phyloP scores from a whole-genome alignment of 1,139 yeast species.

The Hansenula sp. region DNA sequence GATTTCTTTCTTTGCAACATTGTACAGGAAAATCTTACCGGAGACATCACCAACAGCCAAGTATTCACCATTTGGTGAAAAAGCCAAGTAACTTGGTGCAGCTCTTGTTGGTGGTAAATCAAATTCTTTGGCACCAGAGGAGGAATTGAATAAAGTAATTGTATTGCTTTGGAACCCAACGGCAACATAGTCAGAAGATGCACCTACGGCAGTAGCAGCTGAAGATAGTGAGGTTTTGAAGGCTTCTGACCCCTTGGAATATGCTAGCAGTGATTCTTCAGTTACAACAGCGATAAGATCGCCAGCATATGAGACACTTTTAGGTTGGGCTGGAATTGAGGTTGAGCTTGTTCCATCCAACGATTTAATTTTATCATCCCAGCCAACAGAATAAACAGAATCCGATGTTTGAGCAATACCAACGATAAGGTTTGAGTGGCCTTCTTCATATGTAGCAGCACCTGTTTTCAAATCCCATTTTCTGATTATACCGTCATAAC shows the following conservation, averaged over 20 bases:
- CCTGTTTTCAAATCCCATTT: slow-evolving; percentile 47
- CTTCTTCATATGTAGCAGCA: slow-evolving; percentile 32
- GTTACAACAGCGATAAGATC: slow-evolving; percentile 32
- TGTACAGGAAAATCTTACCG: slow-evolving; percentile 78
- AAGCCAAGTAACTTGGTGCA: slow-evolving; percentile 56
- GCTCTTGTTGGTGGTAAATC: slow-evolving; percentile 53
- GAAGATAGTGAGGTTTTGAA: slow-evolving; percentile 28
- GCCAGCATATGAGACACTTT: slow-evolving; percentile 37
- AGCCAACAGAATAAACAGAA: slow-evolving; percentile 56
- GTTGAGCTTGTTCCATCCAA: slow-evolving; percentile 26
- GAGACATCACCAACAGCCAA: slow-evolving; percentile 84
- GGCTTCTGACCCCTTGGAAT: slow-evolving; percentile 22
- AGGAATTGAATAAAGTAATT: slow-evolving; percentile 29
- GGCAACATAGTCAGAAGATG: slow-evolving; percentile 40
- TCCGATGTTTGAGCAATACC: slow-evolving; percentile 31
- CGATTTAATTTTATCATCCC: slow-evolving; percentile 80
- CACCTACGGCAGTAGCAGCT: slow-evolving; percentile 40
- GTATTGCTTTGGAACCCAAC: slow-evolving; percentile 43
- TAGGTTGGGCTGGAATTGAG: slow-evolving; percentile 61
- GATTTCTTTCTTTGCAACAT: slow-evolving; percentile 48
- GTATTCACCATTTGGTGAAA: slow-evolving; percentile 66
- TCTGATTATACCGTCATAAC: slow-evolving; percentile 75
- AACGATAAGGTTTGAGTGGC: slow-evolving; percentile 58
- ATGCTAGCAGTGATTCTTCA: slow-evolving; percentile 26
- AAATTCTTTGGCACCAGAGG: slow-evolving; percentile 25